phyloP scores from a whole-genome alignment of 768 basidiomycete species.

The Boletus sp. region DNA sequence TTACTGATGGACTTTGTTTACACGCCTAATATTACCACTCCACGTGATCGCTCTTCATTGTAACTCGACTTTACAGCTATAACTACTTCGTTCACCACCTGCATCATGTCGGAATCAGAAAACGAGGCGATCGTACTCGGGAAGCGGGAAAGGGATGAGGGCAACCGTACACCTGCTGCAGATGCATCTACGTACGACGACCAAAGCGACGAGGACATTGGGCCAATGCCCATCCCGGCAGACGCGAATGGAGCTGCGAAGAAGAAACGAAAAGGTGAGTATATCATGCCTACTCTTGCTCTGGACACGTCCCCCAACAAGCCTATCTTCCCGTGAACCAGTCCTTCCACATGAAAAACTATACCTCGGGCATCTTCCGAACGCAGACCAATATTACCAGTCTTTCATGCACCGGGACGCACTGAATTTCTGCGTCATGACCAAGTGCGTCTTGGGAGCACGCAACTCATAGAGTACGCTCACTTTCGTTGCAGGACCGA shows the following conservation, averaged over 20 bases:
- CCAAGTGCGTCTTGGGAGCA: constrained; percentile 55
- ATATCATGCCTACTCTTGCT: constrained; percentile 8
- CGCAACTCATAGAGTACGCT: not conserved
- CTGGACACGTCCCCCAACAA: not conserved
- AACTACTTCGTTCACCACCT: not conserved
- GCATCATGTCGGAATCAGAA: constrained; percentile 44
- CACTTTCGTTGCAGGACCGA: constrained; percentile 62
- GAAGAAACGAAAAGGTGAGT: constrained; percentile 84
- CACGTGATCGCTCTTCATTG: constrained; percentile 11
- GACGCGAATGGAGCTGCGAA: constrained; percentile 40
- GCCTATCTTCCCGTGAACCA: constrained; percentile 35
- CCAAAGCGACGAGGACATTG: constrained; percentile 75
- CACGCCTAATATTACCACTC: not conserved
- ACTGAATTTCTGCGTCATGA: constrained; percentile 85
- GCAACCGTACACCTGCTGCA: constrained; percentile 11
- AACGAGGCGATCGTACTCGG: constrained; percentile 58
- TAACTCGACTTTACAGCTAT: no score
- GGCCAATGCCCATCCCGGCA: constrained; percentile 79
- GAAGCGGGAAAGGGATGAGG: constrained; percentile 53
- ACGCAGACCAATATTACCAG: constrained; percentile 91
- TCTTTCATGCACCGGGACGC: constrained; percentile 98
- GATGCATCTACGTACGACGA: constrained; percentile 32
- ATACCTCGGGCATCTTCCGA: constrained; percentile 90
- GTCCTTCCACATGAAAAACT: constrained; percentile 92
- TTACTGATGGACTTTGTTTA: not conserved